Percentiles rank a stretch among this genome's conserved stretches.
phyloP scores from a whole-genome alignment of 2,329 filamentous ascomycete genomes.

The Neofusicoccum cordaticola region DNA sequence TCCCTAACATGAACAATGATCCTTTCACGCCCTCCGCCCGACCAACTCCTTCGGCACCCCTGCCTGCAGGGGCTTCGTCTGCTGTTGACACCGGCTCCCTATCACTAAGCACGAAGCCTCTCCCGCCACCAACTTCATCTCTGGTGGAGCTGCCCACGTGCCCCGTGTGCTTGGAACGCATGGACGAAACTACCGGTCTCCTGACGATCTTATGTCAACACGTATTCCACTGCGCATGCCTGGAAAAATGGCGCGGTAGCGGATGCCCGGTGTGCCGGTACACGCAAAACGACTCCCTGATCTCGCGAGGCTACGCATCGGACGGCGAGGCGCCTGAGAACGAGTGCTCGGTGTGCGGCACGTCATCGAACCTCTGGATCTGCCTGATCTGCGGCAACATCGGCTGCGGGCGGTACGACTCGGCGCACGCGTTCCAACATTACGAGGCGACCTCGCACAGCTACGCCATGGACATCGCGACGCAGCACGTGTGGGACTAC shows the following conservation, averaged over 20 bases:
- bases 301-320: constrained; percentile 30
- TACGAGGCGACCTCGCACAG: constrained; percentile 87
- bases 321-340: constrained; percentile 57
- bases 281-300: constrained; percentile 60
- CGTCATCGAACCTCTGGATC: constrained; percentile 83
- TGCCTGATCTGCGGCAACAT: constrained; percentile 91
- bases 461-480: constrained; percentile 88
- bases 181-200: constrained; percentile 95
- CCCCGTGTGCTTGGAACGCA: constrained; percentile 91
- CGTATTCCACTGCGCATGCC: constrained; percentile 93
- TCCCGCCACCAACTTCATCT: constrained; percentile 75
- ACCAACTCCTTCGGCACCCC: constrained; percentile 34
- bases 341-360: constrained; percentile 78
- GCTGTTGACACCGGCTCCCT: constrained; percentile 32
- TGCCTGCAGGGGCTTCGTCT: constrained; percentile 32
- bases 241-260: constrained; percentile 92
- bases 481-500: constrained; percentile 98
- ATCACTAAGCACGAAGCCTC: constrained; percentile 57
- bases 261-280: constrained; percentile 95
- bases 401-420: constrained; percentile 91
- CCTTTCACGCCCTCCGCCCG: constrained; percentile 61
- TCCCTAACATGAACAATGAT: constrained; percentile 62
- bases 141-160: constrained; percentile 92
- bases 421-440: constrained; percentile 88
- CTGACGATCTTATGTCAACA: constrained; percentile 97